Conservation (phyloP, 1,139 yeast species). For the Taphrina communis region DNA sequence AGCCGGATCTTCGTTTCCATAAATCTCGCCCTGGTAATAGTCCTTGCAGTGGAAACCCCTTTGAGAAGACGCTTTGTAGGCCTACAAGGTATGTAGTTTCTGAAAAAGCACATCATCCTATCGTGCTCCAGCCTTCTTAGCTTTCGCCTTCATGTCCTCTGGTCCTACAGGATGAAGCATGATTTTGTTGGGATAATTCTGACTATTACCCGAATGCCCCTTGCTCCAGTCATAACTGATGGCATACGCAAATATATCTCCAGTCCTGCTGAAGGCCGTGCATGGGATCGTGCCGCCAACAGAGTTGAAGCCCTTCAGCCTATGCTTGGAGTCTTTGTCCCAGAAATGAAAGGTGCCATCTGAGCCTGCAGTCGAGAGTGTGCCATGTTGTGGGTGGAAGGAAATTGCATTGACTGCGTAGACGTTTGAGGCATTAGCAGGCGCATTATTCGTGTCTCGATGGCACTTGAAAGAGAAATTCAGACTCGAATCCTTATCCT, state of each 20-base stretch:
- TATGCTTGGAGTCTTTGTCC: conserved; percentile 93
- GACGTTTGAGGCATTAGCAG: conserved; percentile 60
- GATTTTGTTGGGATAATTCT: conserved; percentile 74
- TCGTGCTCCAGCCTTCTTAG: conserved; percentile 45
- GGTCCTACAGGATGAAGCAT: conserved; percentile 85
- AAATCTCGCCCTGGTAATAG: too few relatives aligned
- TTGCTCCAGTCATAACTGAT: conserved; percentile 94
- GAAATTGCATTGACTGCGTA: conserved; percentile 80
- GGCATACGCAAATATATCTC: conserved; percentile 88
- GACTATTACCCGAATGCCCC: conserved; percentile 61
- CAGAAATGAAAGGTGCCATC: conserved; percentile 95
- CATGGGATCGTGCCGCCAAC: conserved; percentile 77
- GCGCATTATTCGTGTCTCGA: conserved; percentile 60
- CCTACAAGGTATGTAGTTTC: too few relatives aligned
- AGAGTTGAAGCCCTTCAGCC: conserved; percentile 72
- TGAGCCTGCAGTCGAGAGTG: conserved; percentile 91
- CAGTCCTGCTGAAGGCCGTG: conserved; percentile 80
- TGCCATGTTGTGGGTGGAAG: conserved; percentile 89
- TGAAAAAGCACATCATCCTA: background rate
- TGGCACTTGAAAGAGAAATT: conserved; percentile 91
- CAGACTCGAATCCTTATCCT: conserved; percentile 58
- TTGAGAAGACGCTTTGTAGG: too few relatives aligned
- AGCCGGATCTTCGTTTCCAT: too few relatives aligned
- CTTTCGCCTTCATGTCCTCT: conserved; percentile 82
- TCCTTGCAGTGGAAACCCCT: too few relatives aligned